phyloP scores from a whole-genome alignment of 306 rosid genomes.

The Albizia julibrissin region DNA sequence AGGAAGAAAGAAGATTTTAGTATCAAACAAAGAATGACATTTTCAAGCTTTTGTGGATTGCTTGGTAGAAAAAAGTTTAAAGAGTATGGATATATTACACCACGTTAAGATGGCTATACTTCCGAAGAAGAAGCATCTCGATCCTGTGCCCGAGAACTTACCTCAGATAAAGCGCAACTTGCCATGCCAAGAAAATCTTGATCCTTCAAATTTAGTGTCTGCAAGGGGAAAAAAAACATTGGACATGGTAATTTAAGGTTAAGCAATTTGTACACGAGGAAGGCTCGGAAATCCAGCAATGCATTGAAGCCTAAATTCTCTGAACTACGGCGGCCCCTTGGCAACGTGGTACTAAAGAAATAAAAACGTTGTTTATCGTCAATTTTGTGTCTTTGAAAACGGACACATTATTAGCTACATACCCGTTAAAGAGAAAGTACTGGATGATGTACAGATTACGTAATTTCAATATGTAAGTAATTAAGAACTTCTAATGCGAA shows the following conservation, averaged over 20 bases:
- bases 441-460: background rate
- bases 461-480: background rate
- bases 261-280: background rate
- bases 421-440: background rate
- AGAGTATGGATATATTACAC: background rate
- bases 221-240: slow-evolving; percentile 24
- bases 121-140: background rate
- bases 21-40: background rate
- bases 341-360: background rate
- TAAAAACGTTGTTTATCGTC: background rate
- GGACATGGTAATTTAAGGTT: background rate
- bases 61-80: background rate
- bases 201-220: slow-evolving; percentile 67
- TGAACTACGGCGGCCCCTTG: background rate
- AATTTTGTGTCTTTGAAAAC: background rate
- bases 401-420: background rate
- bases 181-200: slow-evolving; percentile 89
- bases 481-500: background rate
- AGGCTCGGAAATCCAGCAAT: background rate
- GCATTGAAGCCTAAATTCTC: background rate
- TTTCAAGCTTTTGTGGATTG: background rate
- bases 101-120: slow-evolving; percentile 8
- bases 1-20: background rate
- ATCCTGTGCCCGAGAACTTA: slow-evolving; percentile 28
- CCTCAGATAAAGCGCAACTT: slow-evolving; percentile 78